Base-by-base conservation (phyloP, 106 monocot species). In the Apostasia ramifera region DNA sequence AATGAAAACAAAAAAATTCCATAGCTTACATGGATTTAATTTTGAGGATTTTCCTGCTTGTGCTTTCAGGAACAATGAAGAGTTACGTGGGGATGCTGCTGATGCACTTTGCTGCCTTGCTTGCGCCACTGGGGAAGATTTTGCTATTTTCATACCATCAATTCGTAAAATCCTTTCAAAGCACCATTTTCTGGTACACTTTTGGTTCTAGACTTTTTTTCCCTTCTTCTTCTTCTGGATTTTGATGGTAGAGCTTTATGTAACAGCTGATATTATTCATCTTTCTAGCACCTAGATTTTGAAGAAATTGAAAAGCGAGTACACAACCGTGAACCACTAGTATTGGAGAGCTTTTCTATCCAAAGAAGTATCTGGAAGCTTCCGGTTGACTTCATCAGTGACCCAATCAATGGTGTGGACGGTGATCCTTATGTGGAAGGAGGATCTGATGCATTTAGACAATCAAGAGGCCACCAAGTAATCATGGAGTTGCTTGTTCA, bases 71-170 rank as follows among this genome's bases (percentile, higher is more conserved):
- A 93, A 78, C 51, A 88, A 82, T 80, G 93, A 93, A 67, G 93
- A 98, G 14, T 63, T 98, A 74, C 68, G 98, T 44, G 88, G 77
- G 71, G 93, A 98, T 78, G 92, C 98, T 74, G 79, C 85, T 12
- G 93, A 98, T 75, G 93, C 98, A 7, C 79, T 98, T 47, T 93
- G 93, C 55, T 87, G 87, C 66, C 83, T 98, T 43, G 98, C 90
- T 44, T 83, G 86, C 85, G 83, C 98, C 44, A 90, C 90, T 76
- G 90, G 93, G 39, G 93, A 98, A 59, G 98, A 98, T 11, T 98
- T 93, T 70, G 80, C 83, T 8, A 93, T 93, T 43, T 98, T 93
- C 58, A 73, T 93, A 56, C 83, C 90, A 53, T 88, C 90, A 63
- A 88, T 98, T 63, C 82, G 78, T 64, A 98, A 98, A 78, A 63